These are phyloP conservation scores for Leishmania major DNA, from an alignment of 208 protist species.

Conservation along the genomic window DNA sequence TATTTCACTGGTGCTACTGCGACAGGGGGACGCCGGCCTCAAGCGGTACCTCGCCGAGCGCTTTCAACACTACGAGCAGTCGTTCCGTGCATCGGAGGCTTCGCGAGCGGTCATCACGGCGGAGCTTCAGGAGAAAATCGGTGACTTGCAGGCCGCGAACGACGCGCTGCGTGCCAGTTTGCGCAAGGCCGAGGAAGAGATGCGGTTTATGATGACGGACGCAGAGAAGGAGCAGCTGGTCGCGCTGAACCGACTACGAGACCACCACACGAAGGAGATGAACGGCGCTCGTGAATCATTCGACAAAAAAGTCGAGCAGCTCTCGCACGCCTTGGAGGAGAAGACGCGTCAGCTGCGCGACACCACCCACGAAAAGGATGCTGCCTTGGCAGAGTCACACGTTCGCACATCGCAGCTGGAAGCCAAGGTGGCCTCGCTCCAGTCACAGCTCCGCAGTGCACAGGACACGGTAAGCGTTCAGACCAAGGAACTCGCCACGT, in stretches of 20 bases:
- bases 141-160: constrained; percentile 17
- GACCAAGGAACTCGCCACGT: constrained; percentile 45
- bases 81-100: constrained; percentile 31
- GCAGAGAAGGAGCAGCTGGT: constrained; percentile 34
- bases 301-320: constrained; percentile 31
- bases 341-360: constrained; percentile 30
- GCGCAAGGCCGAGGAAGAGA: constrained; percentile 16
- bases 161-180: constrained; percentile 7
- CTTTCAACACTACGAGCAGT: constrained; percentile 72
- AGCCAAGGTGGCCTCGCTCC: constrained; percentile 30
- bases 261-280: constrained; percentile 28
- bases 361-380: constrained; percentile 17
- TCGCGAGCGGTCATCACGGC: constrained; percentile 25
- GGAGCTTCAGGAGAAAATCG: constrained; percentile 40
- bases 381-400: constrained; percentile 12
- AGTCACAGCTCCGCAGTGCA: constrained; percentile 43
- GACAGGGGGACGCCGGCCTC: constrained; percentile 82
- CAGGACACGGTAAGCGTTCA: constrained; percentile 48
- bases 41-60: constrained; percentile 85
- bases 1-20: constrained; percentile 71
- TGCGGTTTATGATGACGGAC: constrained; percentile 18
- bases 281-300: constrained; percentile 28
- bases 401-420: constrained; percentile 29
- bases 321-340: constrained; percentile 16
- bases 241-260: constrained; percentile 29